Evolutionary conservation across 1,284 basidiomycete genomes (phyloP), one percentile per base, ranked within the genome.

Genomic region (Entoloma clypeatum): DNA sequence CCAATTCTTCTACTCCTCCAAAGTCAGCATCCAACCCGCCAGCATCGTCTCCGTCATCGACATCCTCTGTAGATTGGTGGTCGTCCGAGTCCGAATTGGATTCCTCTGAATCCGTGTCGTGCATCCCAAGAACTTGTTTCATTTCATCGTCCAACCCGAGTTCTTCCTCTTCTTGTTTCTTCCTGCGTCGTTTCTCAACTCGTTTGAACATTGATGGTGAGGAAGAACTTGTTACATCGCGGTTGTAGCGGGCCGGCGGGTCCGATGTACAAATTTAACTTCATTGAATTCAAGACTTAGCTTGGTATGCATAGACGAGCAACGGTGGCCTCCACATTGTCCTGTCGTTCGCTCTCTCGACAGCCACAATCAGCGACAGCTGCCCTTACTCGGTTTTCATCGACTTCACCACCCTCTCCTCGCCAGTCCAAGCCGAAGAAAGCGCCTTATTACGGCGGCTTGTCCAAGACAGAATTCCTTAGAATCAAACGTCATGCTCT

Each of bases 51-150:
- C 54, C 57, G 10, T 54, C 60, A 29, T 53, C 55, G 29, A 53
- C 54, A 14, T 51, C 56, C 28, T 54, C 60, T 5, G 51, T 55
- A 29, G 11, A 60, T 61, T 39, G 48, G 29, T 49, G 52, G 30
- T 54, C 57, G 37, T 64, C 66, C 18, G 79, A 79, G 56, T 83
- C 81, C 1, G 77, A 77, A 44, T 81, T 77, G 11, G 81, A 81
- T 60, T 85, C 81, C 37, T 81, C 80, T 25, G 80, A 80, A 60
- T 88, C 86, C 2, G 81, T 83, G 49, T 85, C 81, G 28, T 86
- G 71, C 47, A 89, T 59, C 8, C 85, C 86, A n/a, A 86, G 62
- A 25, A 79, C 65, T 43, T 82, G 81, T 55, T 78, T 88, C 67
- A 74, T 71, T 33, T 82, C 81, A 16, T 75, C 77, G 43, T 89